A percentile compares a stretch with the other conserved stretches of the same genome.
Evolutionary conservation across 805 yeast genomes (phyloP).

Genomic region (Dipodascus albidus): DNA sequence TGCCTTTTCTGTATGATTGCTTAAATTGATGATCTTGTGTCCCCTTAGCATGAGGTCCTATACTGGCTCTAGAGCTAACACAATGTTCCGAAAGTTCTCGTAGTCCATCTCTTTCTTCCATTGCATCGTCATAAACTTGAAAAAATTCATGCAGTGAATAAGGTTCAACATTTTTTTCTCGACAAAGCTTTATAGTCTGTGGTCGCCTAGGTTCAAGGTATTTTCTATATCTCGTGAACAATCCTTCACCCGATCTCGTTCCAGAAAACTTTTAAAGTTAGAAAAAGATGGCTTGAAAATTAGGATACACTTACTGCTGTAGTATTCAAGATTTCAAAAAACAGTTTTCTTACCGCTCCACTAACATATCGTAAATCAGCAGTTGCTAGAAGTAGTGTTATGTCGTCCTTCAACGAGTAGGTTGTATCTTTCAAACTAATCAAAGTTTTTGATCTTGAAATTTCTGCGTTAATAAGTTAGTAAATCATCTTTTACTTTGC

Average conservation of each 20-base stretch:
- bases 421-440: neutral
- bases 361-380: neutral
- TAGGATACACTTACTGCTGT: conserved; percentile 1
- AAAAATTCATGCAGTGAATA: neutral
- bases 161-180: neutral
- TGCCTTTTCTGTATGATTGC: neutral
- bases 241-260: neutral
- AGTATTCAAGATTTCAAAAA: neutral
- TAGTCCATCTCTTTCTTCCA: neutral
- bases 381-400: neutral
- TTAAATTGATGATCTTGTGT: neutral
- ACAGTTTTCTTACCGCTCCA: neutral
- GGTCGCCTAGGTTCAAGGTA: neutral
- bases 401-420: neutral
- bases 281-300: too few species aligned
- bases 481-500: too few species aligned
- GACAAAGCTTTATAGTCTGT: neutral
- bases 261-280: neutral
- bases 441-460: too few species aligned
- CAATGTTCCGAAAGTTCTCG: neutral
- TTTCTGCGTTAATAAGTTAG: too few species aligned
- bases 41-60: neutral
- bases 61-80: neutral
- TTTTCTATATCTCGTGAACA: neutral
- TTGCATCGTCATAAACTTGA: neutral